Evolutionary conservation across 371 early-diverging fungal species (phyloP), one percentile per base, ranked within the genome.

Genomic region (Apophysomyces trapeziformis): DNA sequence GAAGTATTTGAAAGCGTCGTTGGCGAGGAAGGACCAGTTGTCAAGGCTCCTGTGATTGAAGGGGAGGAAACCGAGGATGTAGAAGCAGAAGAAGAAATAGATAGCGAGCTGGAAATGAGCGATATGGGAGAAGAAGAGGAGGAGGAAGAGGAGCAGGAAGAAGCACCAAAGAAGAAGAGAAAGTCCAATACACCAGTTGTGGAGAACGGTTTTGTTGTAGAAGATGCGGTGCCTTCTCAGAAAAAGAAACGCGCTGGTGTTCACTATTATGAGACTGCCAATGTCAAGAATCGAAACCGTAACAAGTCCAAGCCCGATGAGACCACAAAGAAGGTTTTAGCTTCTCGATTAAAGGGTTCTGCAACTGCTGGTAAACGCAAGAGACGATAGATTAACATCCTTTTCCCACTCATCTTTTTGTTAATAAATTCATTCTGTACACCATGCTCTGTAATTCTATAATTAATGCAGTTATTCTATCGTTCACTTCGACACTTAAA

Each of bases 281-380:
- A 97, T 73, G 92, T 96, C 73, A 97, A 97, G 87, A 95, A 95
- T 79, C 85, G 86, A 74, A 94, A 93, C 79, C 85, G 93, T 57
- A 91, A 89, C 74, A 93, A 92, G 74, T 77, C 72, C 58, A 87
- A 84, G 68, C 92, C 90, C 35, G 84, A 87, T 70, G 91, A 89
- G 36, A 37, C 57, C 8, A 61, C 71, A 13, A 86, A 85, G 65
- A 81, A 78, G 66, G 78, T 80, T 2, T 65, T 80, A 32, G 57
- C 69, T 38, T 75, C 76, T 63, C 76, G 80, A 59, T 68, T 77
- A 57, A 80, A 78, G 76, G 80, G 80, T 32, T 77, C 78, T 41
- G 69, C 72, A 58, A 60, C 71, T 45, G 73, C 70, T 37, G 57
- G 60, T 35, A 80, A 80, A 57, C 80, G 80, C 66, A 80, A 80